Evolutionary conservation across 169 alveolate species (phyloP).

Genomic region (Amoebophrya sp.): DNA sequence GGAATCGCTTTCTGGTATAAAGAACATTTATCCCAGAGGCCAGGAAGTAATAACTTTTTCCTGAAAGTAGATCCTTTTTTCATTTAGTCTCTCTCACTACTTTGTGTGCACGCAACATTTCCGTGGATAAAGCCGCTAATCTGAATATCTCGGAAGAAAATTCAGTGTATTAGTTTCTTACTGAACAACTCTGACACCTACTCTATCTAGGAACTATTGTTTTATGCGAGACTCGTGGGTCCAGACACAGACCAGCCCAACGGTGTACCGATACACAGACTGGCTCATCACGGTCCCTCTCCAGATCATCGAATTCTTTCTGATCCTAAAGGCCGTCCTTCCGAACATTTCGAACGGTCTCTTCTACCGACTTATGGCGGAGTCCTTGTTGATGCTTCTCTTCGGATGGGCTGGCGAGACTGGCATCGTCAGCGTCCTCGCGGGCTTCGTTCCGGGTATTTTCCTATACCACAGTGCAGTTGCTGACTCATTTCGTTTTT

Average conservation of each 20-base stretch:
- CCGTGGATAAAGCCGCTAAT: no score
- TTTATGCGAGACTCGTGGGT: not conserved
- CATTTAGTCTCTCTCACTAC: no score
- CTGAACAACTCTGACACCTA: not conserved
- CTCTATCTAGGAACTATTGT: not conserved
- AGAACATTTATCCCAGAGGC: no score
- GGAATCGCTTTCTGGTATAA: not conserved
- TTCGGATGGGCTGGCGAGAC: conserved; percentile 24
- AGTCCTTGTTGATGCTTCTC: not conserved
- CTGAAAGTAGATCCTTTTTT: no score
- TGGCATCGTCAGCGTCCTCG: not conserved
- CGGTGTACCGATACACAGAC: conserved; percentile 25
- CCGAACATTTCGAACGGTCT: not conserved
- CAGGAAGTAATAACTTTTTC: no score
- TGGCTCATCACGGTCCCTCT: conserved; percentile 13
- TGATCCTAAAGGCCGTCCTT: not conserved
- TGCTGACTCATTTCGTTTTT: no score
- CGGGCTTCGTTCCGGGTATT: conserved; percentile 17
- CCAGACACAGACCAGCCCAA: not conserved
- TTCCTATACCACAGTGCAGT: no score
- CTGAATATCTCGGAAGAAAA: no score
- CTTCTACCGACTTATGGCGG: conserved; percentile 19
- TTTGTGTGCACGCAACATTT: no score
- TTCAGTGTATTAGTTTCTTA: not conserved
- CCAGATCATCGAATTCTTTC: conserved; percentile 5